These are phyloP conservation scores for Hanseniaspora vineae DNA, from an alignment of 805 yeast species.

Conservation along the genomic window DNA sequence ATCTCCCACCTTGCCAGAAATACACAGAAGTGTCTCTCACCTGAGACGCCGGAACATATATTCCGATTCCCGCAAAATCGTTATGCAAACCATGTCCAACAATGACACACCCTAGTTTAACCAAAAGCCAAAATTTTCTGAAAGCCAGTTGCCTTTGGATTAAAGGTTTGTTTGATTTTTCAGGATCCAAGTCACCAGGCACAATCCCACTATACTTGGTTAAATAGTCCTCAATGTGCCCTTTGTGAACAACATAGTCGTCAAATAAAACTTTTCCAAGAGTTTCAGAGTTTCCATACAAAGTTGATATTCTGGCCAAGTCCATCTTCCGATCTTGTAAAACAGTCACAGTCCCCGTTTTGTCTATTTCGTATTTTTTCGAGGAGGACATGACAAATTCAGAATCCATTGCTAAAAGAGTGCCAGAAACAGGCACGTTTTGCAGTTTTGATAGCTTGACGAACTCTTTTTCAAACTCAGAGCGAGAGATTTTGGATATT, in stretches of 20 bases:
- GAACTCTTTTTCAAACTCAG: conserved; percentile 35
- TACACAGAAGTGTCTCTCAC: conserved; percentile 83
- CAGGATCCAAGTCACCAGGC: conserved; percentile 76
- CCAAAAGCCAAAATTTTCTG: conserved; percentile 76
- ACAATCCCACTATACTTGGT: conserved; percentile 92
- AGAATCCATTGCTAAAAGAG: conserved; percentile 87
- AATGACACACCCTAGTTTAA: conserved; percentile 81
- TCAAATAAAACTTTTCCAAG: conserved; percentile 50
- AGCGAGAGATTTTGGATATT: neutral
- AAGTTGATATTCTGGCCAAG: conserved; percentile 79
- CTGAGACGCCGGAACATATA: conserved; percentile 74
- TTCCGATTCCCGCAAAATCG: conserved; percentile 87
- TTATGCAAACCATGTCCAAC: conserved; percentile 90
- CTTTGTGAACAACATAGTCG: conserved; percentile 72
- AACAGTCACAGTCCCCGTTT: conserved; percentile 55
- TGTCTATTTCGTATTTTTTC: conserved; percentile 66
- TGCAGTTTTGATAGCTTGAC: conserved; percentile 42
- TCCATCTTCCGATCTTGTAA: conserved; percentile 65
- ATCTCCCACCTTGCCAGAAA: conserved; percentile 65
- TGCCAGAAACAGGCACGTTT: conserved; percentile 65
- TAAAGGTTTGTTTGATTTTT: conserved; percentile 47
- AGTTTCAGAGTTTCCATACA: conserved; percentile 36
- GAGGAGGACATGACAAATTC: conserved; percentile 80
- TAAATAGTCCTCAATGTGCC: conserved; percentile 67
- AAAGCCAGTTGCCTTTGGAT: conserved; percentile 77